These are phyloP conservation scores for Stephanodiscus minutulus DNA, from an alignment of 108 stramenopile species.

Conservation along the genomic window DNA sequence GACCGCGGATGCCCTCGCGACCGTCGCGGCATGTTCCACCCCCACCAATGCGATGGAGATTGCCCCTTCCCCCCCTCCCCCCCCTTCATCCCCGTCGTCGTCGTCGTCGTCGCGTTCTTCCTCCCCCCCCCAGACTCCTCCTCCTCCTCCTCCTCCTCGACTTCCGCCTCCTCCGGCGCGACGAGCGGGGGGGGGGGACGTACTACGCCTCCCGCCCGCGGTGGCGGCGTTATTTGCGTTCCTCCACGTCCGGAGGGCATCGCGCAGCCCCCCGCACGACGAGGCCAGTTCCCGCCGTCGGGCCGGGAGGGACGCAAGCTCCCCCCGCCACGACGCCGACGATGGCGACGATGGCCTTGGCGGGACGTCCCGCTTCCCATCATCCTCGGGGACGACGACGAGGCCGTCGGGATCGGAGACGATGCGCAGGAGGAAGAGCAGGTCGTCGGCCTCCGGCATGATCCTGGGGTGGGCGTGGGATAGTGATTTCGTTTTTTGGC, in stretches of 20 bases:
- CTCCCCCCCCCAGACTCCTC: background rate
- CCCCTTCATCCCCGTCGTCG: background rate
- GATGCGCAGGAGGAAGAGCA: conserved; percentile 35
- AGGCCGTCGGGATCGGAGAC: conserved; percentile 15
- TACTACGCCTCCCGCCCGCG: no score
- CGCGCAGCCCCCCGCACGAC: background rate
- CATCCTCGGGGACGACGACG: conserved; percentile 1
- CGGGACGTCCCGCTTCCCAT: no score
- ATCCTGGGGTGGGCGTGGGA: no score
- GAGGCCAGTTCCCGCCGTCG: background rate
- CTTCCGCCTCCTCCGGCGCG: background rate
- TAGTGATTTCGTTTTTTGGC: no score
- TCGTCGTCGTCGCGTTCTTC: background rate
- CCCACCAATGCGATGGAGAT: background rate
- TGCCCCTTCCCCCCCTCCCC: no score
- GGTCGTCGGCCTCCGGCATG: conserved; percentile 24
- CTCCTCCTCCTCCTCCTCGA: background rate
- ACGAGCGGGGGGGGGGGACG: no score
- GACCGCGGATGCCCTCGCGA: background rate
- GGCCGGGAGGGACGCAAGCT: background rate
- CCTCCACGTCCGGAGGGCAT: background rate
- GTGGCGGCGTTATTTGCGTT: background rate
- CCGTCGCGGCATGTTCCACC: background rate
- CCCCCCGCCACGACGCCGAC: conserved; percentile 1
- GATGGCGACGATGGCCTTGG: background rate